phyloP scores from a whole-genome alignment of 2,329 filamentous ascomycete genomes.

The Penicillium sp. region DNA sequence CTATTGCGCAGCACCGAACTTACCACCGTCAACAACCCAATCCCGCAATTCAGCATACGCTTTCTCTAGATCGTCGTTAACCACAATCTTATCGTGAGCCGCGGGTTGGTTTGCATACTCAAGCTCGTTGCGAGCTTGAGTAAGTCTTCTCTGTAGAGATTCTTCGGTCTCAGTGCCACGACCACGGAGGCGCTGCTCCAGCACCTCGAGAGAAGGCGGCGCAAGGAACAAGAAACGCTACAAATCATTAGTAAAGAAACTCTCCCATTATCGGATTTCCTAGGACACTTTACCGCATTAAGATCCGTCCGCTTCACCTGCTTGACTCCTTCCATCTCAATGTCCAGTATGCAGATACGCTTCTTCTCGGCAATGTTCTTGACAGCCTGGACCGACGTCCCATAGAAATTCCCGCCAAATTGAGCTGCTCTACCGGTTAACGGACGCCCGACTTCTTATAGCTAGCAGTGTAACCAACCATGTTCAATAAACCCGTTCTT shows the following conservation, averaged over 20 bases:
- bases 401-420: conserved; percentile 84
- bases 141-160: conserved; percentile 64
- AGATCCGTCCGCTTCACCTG: conserved; percentile 78
- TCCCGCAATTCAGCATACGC: conserved; percentile 54
- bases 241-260: background rate
- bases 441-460: background rate
- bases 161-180: conserved; percentile 77
- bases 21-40: conserved; percentile 47
- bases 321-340: conserved; percentile 98
- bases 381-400: conserved; percentile 77
- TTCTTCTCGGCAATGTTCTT: conserved; percentile 69
- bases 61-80: conserved; percentile 63
- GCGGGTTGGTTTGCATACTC: conserved; percentile 67
- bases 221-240: conserved; percentile 76
- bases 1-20: conserved; percentile 26
- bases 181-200: conserved; percentile 72
- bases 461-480: conserved; percentile 12
- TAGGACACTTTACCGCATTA: conserved; percentile 47
- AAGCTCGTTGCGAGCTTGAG: conserved; percentile 71
- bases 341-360: conserved; percentile 80
- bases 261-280: background rate
- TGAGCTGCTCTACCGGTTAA: conserved; percentile 50
- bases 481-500: conserved; percentile 78
- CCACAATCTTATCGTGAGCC: conserved; percentile 62
- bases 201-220: conserved; percentile 69